Evolutionary conservation across 1,284 basidiomycete genomes (phyloP).

Genomic region (Singerocomus inundabilis): DNA sequence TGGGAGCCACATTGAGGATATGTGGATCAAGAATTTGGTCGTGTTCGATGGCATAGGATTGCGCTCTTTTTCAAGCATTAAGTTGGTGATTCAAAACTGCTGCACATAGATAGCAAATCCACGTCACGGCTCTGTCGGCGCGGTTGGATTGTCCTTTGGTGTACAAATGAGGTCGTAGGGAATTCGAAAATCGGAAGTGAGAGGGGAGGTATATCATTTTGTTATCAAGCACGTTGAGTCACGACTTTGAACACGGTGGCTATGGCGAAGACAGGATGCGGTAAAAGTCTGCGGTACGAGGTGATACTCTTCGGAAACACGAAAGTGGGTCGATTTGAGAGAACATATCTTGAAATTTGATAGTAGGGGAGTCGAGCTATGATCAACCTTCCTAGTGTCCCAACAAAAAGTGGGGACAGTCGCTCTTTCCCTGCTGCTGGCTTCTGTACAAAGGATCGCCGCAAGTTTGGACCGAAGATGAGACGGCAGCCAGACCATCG

Average conservation of each 20-base stretch:
- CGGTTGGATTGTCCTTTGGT: neutral
- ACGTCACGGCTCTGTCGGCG: too few relatives aligned
- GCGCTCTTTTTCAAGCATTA: too few relatives aligned
- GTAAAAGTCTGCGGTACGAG: too few relatives aligned
- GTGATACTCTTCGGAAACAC: neutral
- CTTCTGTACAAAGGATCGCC: neutral
- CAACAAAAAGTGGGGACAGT: neutral
- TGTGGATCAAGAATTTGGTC: fast-evolving
- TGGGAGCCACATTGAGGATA: neutral
- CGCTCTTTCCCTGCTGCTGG: neutral
- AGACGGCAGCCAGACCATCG: neutral
- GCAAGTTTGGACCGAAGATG: neutral
- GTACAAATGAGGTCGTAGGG: neutral
- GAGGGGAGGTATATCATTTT: too few relatives aligned
- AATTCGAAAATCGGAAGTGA: neutral
- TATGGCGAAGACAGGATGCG: too few relatives aligned
- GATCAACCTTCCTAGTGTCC: neutral
- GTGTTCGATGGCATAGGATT: neutral
- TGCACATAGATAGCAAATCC: neutral
- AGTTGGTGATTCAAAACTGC: neutral
- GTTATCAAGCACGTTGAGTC: too few relatives aligned
- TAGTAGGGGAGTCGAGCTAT: neutral
- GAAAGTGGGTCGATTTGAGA: neutral
- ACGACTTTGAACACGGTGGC: too few relatives aligned
- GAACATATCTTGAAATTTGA: neutral